These are phyloP conservation scores for Podochytrium sp. DNA, from an alignment of 192 early-diverging fungal species.

Conservation along the genomic window DNA sequence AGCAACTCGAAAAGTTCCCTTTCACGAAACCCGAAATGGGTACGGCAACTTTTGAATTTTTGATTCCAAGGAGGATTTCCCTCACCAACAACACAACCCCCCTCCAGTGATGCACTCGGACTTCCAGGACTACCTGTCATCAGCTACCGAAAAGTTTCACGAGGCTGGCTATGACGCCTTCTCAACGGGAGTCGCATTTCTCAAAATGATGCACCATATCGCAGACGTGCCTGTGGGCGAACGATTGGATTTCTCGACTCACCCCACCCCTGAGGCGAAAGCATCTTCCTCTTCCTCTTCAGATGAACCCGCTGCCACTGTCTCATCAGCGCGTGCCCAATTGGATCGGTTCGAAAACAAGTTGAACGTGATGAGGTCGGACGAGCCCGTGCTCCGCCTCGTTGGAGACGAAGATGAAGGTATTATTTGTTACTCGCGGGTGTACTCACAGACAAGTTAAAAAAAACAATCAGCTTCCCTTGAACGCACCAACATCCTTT, in stretches of 20 bases:
- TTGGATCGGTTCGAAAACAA: slow-evolving; percentile 49
- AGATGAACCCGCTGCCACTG: background rate
- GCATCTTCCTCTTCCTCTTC: background rate
- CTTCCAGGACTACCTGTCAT: slow-evolving; percentile 37
- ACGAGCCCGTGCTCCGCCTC: slow-evolving; percentile 63
- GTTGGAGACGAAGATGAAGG: slow-evolving; percentile 49
- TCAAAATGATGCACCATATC: slow-evolving; percentile 61
- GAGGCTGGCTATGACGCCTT: slow-evolving; percentile 95
- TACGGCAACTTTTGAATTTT: slow-evolving; percentile 17
- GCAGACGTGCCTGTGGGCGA: background rate
- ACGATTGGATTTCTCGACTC: background rate
- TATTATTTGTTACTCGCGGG: no score
- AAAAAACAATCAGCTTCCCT: slow-evolving; percentile 38
- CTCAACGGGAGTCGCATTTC: slow-evolving; percentile 81
- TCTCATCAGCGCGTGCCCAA: background rate
- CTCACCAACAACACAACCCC: background rate
- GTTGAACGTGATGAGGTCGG: slow-evolving; percentile 70
- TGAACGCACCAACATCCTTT: slow-evolving; percentile 50
- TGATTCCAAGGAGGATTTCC: background rate
- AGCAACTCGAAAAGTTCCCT: background rate
- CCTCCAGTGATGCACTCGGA: slow-evolving; percentile 41
- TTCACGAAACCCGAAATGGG: slow-evolving; percentile 62
- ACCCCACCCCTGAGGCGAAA: background rate
- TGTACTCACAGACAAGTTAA: background rate
- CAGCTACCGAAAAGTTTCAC: slow-evolving; percentile 57